Base-by-base conservation (phyloP, 192 early-diverging fungal genomes). In the Rhizophlyctis rosea region DNA sequence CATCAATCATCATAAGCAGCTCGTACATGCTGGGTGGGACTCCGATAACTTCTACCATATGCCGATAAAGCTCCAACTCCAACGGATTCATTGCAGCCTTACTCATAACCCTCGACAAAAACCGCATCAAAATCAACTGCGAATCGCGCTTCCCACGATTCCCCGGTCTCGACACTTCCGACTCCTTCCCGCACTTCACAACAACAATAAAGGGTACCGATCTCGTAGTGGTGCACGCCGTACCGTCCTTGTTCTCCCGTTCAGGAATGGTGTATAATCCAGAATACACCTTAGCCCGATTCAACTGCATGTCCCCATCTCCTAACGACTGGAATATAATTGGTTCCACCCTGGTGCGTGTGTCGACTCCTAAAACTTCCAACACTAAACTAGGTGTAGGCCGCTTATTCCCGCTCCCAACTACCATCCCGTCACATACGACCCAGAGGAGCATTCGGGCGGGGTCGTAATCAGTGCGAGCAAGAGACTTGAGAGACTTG, bases 251-350 rank as follows among this genome's bases (percentile, higher is more conserved):
- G 32, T 90, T 93, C 57, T 79, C 77, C 27, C 89, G 85, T 50
- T 84, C 77, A n/a, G n/a, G n/a, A 44, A 83, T 81, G 44, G 88
- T 86, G 67, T 95, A 92, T 32, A 93, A 72, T 24, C 93, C 93
- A 24, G 92, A 92, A 67, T 95, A 95, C 4, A 94, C 89, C 72
- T 95, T 94, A 66, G 81, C 93, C 74, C 88, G 88, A 67, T 95
- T 95, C 61, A 89, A 73, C 67, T 91, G 91, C 72, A 84, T 81
- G 82, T 67, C 89, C 50, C 94, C 91, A 18, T 73, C 78, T 30
- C 92, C 93, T 18, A 95, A 76, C 18, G 89, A 86, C 47, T 86
- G 76, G 76, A 90, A 94, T 0, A 81, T 70, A 53, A 87, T 66
- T 11, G 90, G 77, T 32, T 84, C 80, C 3, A 79, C 74, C n/a